Evolutionary conservation across 1,284 basidiomycete species (phyloP).

Genomic region (Anthracocystis setariae): DNA sequence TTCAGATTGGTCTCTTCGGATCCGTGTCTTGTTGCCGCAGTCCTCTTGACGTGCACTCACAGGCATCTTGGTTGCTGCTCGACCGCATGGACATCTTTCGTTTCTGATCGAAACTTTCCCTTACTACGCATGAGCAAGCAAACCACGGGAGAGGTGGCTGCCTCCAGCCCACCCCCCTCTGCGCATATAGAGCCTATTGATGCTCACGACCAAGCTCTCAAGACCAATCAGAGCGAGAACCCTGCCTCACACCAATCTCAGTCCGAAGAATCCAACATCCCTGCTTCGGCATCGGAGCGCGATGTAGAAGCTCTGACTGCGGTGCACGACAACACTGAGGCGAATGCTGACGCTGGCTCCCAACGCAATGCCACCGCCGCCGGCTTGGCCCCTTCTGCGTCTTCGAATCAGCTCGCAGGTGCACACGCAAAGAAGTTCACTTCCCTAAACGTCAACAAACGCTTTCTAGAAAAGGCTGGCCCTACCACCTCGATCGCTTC

Average conservation of each 20-base stretch:
- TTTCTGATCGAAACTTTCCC: not conserved
- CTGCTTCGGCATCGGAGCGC: constrained; percentile 28
- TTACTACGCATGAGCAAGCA: constrained; percentile 36
- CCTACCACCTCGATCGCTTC: constrained; percentile 28
- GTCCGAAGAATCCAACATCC: constrained; percentile 4
- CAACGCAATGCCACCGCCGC: not conserved
- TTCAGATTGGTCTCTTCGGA: not conserved
- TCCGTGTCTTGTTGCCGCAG: not conserved
- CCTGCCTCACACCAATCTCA: not conserved
- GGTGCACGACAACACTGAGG: constrained; percentile 19
- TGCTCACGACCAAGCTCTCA: constrained; percentile 2
- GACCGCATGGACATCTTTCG: constrained; percentile 13
- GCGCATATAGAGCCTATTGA: constrained; percentile 10
- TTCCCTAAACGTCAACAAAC: constrained; percentile 64
- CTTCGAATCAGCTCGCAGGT: constrained; percentile 21
- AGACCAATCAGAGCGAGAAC: not conserved
- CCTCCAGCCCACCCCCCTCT: constrained; percentile 25
- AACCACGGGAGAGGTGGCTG: constrained; percentile 32
- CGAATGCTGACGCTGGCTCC: not conserved
- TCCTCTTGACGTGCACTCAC: not conserved
- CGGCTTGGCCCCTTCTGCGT: constrained; percentile 9
- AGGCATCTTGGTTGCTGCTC: not conserved
- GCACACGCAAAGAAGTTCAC: constrained; percentile 58
- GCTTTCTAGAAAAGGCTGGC: constrained; percentile 63
- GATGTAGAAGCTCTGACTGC: constrained; percentile 43